These are phyloP conservation scores for Moringa oleifera DNA, from an alignment of 345 rosid genomes.

Conservation along the genomic window DNA sequence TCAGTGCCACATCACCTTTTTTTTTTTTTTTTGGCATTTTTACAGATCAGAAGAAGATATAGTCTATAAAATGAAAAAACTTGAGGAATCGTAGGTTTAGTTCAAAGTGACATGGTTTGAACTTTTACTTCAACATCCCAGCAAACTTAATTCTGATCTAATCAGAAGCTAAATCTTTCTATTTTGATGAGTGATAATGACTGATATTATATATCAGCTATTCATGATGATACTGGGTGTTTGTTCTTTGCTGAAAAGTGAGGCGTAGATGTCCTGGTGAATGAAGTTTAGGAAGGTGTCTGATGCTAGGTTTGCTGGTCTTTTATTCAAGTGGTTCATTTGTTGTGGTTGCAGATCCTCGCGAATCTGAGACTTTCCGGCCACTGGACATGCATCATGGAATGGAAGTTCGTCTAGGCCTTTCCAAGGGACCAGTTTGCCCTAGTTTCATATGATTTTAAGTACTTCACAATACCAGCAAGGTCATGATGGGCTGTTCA, in stretches of 20 bases:
- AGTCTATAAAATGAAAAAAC: background rate
- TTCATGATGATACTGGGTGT: background rate
- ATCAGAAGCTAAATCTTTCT: too few relatives aligned
- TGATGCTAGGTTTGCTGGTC: background rate
- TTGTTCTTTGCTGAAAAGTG: background rate
- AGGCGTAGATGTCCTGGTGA: too few relatives aligned
- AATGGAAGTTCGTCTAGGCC: constrained; percentile 78
- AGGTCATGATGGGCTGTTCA: background rate
- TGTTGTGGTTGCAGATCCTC: constrained; percentile 54
- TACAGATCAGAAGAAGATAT: too few relatives aligned
- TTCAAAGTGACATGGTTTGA: background rate
- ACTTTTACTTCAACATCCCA: background rate
- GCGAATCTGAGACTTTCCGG: constrained; percentile 64
- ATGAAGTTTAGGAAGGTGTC: background rate
- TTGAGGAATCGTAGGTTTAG: background rate
- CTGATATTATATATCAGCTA: too few relatives aligned
- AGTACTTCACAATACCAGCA: background rate
- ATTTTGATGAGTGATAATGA: too few relatives aligned
- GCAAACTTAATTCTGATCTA: background rate
- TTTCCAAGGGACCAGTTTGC: constrained; percentile 67
- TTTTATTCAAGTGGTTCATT: background rate
- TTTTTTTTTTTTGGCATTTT: too few relatives aligned
- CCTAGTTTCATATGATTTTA: constrained; percentile 53
- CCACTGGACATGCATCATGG: constrained; percentile 75
- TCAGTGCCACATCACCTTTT: background rate